These are phyloP conservation scores for Lunularia cruciata DNA, from an alignment of 225 moss, liverwort and hornwort species.

Conservation along the genomic window DNA sequence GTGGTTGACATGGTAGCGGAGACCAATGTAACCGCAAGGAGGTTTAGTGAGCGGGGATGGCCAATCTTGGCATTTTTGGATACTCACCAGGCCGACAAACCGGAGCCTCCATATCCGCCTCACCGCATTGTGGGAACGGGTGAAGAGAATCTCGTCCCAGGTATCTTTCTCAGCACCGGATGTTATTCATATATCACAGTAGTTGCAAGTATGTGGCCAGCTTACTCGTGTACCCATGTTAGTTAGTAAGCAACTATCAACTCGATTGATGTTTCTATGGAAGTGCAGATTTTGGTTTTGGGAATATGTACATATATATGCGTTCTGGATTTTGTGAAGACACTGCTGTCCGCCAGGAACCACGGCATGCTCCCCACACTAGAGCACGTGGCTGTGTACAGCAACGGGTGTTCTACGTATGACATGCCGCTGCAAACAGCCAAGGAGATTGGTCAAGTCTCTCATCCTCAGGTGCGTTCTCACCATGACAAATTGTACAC, in stretches of 20 bases:
- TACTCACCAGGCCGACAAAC: constrained; percentile 62
- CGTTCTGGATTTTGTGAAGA: constrained; percentile 75
- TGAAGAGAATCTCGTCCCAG: constrained; percentile 83
- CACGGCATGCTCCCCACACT: constrained; percentile 72
- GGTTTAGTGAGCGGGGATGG: constrained; percentile 64
- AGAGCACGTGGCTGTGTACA: constrained; percentile 65
- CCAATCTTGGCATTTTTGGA: constrained; percentile 80
- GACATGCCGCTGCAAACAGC: constrained; percentile 59
- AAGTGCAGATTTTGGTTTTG: constrained; percentile 73
- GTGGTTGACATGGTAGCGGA: constrained; percentile 65
- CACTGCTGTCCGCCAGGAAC: constrained; percentile 73
- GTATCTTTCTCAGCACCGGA: constrained; percentile 26
- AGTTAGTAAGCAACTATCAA: no score
- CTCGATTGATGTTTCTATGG: no score
- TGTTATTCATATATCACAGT: no score
- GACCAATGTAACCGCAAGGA: constrained; percentile 53
- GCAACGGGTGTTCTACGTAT: constrained; percentile 69
- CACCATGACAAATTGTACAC: no score
- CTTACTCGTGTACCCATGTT: no score
- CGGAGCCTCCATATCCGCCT: constrained; percentile 66
- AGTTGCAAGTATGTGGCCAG: no score
- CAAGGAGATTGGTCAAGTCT: constrained; percentile 32
- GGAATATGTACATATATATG: constrained; percentile 94
- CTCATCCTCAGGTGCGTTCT: constrained; percentile 71
- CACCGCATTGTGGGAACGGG: constrained; percentile 79